phyloP scores from a whole-genome alignment of 169 alveolate genomes.

The Besnoitia besnoiti region DNA sequence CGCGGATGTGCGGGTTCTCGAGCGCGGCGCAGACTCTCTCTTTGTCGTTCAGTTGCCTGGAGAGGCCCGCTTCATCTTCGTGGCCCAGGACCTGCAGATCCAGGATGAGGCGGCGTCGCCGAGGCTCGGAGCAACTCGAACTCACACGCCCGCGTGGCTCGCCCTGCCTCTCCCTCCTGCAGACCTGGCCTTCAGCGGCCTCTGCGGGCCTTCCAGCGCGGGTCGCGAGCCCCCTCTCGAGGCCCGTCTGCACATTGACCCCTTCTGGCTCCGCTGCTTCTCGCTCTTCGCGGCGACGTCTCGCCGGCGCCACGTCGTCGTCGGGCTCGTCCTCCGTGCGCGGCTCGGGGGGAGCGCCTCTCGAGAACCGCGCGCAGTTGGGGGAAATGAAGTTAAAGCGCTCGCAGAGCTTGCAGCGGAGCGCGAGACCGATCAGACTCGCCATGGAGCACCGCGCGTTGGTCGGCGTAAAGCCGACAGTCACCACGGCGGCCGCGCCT shows the following conservation, averaged over 20 bases:
- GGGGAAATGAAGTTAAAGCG: conserved; percentile 69
- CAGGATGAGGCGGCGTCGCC: conserved; percentile 74
- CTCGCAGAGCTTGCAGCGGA: conserved; percentile 82
- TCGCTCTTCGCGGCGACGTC: background rate
- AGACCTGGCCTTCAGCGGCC: too few relatives aligned
- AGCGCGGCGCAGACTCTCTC: conserved; percentile 92
- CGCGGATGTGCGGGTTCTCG: conserved; percentile 79
- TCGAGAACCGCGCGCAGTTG: background rate
- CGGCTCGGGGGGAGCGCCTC: background rate
- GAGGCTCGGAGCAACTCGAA: background rate
- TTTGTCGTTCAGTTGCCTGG: conserved; percentile 88
- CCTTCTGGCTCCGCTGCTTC: conserved; percentile 25
- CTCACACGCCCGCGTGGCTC: background rate
- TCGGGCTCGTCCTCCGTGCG: background rate
- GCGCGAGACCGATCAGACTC: conserved; percentile 87
- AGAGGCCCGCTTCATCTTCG: conserved; percentile 77
- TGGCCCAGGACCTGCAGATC: conserved; percentile 81
- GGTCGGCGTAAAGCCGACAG: conserved; percentile 88
- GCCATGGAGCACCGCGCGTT: conserved; percentile 90
- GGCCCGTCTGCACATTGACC: too few relatives aligned
- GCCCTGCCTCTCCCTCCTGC: too few relatives aligned
- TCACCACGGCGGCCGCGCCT: background rate
- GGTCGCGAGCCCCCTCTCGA: too few relatives aligned
- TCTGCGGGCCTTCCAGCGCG: too few relatives aligned
- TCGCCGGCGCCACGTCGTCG: conserved; percentile 29